Evolutionary conservation across 1,284 basidiomycete species (phyloP), one percentile per base, ranked within the genome.

Genomic region (Cutaneotrichosporon cavernicola): DNA sequence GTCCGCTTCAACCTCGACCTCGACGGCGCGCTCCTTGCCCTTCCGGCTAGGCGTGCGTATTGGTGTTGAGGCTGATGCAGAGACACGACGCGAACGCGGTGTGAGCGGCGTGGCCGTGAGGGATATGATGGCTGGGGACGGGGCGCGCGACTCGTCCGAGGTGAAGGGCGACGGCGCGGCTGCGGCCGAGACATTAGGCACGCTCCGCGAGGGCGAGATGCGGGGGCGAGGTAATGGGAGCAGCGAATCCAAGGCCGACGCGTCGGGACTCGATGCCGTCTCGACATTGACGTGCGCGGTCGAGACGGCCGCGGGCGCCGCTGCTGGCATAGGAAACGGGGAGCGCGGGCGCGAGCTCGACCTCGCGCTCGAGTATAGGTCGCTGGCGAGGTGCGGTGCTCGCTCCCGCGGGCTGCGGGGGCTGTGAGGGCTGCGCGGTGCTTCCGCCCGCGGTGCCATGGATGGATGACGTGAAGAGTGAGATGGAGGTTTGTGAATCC

Each of bases 11-110:
- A 51, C 47, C n/a, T 62, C 58, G 51, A 21, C 22, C 16, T 34
- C 60, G 13, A 31, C 18, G 11, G 55, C 65, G 13, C 65, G 58
- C 21, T 66, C 65, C 51, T 66, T 66, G 43, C 65, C 62, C 62
- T 63, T 63, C 13, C 61, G 47, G 16, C 59, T 59, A 21, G 36
- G 50, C 58, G 55, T 38, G 36, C 55, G 55, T 30, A 56, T 56
- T 18, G 36, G 55, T 14, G 21, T 11, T 9, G 55, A 21, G 22
- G 22, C 14, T 3, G 36, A 30, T 10, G 30, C 30, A 2, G 53
- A 56, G n/a, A 56, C 34, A n/a, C 53, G 53, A 16, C 53, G 53
- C 36, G 55, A 56, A 10, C 55, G 55, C 38, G 55, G 55, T 10
- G 55, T 26, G 1, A 6, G 36, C n/a, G 55, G 55, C 11, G 55